Evolutionary conservation across 306 rosid genomes (phyloP), one percentile per base, ranked within the genome.

Genomic region (Geum urbanum): DNA sequence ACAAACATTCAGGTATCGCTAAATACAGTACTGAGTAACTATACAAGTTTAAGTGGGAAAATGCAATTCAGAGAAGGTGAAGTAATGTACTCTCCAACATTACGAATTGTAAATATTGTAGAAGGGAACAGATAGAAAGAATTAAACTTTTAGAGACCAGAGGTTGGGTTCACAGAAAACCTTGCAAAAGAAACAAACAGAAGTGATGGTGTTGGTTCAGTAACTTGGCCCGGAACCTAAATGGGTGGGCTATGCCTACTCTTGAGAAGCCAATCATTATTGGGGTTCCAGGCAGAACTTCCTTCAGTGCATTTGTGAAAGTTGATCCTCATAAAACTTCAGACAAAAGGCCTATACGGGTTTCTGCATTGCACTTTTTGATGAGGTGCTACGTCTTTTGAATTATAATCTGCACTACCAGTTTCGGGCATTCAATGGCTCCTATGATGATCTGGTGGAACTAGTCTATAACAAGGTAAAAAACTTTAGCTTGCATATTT

Each of bases 211-310:
- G 62, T 27, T 50, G 83, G 77, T 58, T n/a, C 52, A 0, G 85
- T 84, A 59, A 67, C 72, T 76, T 90, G 96, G 96, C 96, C 96
- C 0, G 95, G 96, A 77, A 88, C 62, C 40, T 41, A 22, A 0
- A 77, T 63, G 97, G 95, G 1, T 91, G 95, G 95, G 74, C 71
- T 50, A 56, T 91, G 65, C 95, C 95, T 10, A 78, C 82, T 10
- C 66, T 50, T 70, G 55, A 37, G 19, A 86, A 79, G 16, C 83
- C 74, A 57, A 44, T 91, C 81, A 84, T 7, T 77, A 86, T 91
- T 53, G 95, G 84, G 6, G 81, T 91, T 56, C 97, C 97, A 0
- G 89, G 85, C n/a, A 80, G 68, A 44, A 67, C 92, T 13, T 35
- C 75, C 49, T 88, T 91, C 79, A 57, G 77, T 9, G 83, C 72